These are phyloP conservation scores for Metroxylon sagu DNA, from an alignment of 176 grass and related monocot species.

Conservation along the genomic window DNA sequence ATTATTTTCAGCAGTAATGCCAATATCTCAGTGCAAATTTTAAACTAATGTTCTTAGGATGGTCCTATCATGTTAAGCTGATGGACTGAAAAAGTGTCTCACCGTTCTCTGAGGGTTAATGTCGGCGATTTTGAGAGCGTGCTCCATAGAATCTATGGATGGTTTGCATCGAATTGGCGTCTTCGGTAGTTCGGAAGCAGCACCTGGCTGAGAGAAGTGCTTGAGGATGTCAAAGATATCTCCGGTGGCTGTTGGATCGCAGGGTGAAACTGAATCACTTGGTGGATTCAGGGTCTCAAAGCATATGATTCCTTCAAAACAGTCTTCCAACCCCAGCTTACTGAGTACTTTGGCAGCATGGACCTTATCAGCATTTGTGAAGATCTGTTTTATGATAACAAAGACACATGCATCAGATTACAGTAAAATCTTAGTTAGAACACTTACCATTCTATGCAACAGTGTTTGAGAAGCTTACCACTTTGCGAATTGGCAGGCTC, in stretches of 20 bases:
- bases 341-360: slow-evolving; percentile 61
- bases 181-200: slow-evolving; percentile 46
- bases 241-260: neutral
- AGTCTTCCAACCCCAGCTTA: slow-evolving; percentile 82
- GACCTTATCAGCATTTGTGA: slow-evolving; percentile 70
- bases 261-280: neutral
- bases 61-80: no score
- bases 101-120: slow-evolving; percentile 67
- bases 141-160: slow-evolving; percentile 53
- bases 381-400: slow-evolving; percentile 35
- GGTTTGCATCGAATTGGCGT: slow-evolving; percentile 78
- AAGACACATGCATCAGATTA: neutral
- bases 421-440: neutral
- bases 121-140: slow-evolving; percentile 53
- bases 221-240: slow-evolving; percentile 64
- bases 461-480: slow-evolving; percentile 27
- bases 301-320: slow-evolving; percentile 73
- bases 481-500: slow-evolving; percentile 77
- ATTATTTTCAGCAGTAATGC: no score
- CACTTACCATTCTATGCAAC: neutral
- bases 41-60: no score
- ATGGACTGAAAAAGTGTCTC: slow-evolving; percentile 17
- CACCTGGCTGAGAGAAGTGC: slow-evolving; percentile 40
- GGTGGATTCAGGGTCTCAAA: slow-evolving; percentile 73
- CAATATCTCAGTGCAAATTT: no score